These are phyloP conservation scores for Aspergillus biplanus DNA, from an alignment of 495 filamentous ascomycete genomes.

Conservation along the genomic window DNA sequence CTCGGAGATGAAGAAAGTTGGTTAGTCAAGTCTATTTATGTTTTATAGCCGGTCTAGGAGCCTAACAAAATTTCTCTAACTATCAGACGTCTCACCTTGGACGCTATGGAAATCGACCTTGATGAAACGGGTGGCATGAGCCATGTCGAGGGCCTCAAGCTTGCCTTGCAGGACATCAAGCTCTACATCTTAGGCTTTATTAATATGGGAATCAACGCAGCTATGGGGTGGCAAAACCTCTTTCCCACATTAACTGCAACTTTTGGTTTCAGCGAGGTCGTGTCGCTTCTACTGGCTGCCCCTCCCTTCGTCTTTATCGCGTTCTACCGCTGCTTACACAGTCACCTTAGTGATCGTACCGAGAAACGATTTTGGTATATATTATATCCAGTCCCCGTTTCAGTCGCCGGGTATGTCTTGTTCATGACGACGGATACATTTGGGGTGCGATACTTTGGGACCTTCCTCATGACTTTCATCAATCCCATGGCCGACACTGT, in stretches of 20 bases:
- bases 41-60: background rate
- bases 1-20: constrained; percentile 39
- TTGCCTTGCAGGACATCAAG: constrained; percentile 45
- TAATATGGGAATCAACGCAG: constrained; percentile 42
- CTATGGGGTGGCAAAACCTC: constrained; percentile 47
- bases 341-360: constrained; percentile 36
- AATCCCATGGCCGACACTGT: constrained; percentile 45
- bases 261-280: constrained; percentile 37
- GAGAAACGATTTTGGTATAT: constrained; percentile 47
- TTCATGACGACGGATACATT: constrained; percentile 42
- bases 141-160: constrained; percentile 41
- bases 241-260: constrained; percentile 48
- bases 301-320: constrained; percentile 51
- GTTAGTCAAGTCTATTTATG: background rate
- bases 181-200: constrained; percentile 42
- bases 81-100: constrained; percentile 40
- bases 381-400: constrained; percentile 42
- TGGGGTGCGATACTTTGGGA: constrained; percentile 43
- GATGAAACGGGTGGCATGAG: constrained; percentile 39
- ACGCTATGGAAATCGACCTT: constrained; percentile 39
- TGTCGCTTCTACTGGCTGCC: constrained; percentile 45
- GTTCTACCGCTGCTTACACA: constrained; percentile 38
- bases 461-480: constrained; percentile 49
- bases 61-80: constrained; percentile 19
- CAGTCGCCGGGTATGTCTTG: constrained; percentile 42